Percentiles rank a stretch among this genome's conserved stretches.
Conservation (phyloP, 306 rosid species). For the Casuarina glauca region DNA sequence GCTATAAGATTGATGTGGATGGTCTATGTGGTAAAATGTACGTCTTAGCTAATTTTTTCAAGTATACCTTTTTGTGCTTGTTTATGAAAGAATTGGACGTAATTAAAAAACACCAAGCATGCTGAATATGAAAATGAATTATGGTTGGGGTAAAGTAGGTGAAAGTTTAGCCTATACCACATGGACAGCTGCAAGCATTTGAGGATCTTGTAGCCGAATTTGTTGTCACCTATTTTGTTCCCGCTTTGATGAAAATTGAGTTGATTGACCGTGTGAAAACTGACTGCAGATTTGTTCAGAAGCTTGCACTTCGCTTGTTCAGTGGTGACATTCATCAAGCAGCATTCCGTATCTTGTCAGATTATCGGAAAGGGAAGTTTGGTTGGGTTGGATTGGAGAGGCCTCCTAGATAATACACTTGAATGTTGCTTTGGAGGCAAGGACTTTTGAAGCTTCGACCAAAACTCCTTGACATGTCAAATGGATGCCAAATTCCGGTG, state of each 20-base stretch:
- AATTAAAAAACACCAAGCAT: neutral
- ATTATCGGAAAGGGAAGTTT: slow-evolving; percentile 85
- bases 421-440: slow-evolving; percentile 16
- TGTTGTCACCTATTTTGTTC: neutral
- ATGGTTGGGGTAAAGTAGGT: neutral
- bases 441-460: slow-evolving; percentile 7
- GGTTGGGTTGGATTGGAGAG: slow-evolving; percentile 94
- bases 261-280: slow-evolving; percentile 8
- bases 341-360: slow-evolving; percentile 71
- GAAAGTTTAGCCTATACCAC: neutral
- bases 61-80: neutral
- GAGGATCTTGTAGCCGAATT: neutral
- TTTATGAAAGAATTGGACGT: neutral
- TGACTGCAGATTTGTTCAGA: slow-evolving; percentile 66
- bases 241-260: neutral
- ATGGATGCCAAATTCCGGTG: slow-evolving; percentile 16
- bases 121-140: neutral
- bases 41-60: slow-evolving; percentile 16
- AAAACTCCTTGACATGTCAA: slow-evolving; percentile 2
- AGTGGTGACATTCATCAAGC: slow-evolving; percentile 80
- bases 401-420: slow-evolving; percentile 59
- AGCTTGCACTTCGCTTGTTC: slow-evolving; percentile 71
- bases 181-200: neutral
- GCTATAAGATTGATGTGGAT: slow-evolving; percentile 74
- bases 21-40: slow-evolving; percentile 68